Conservation (phyloP, 768 basidiomycete species). For the Filobasidium wieringae region DNA sequence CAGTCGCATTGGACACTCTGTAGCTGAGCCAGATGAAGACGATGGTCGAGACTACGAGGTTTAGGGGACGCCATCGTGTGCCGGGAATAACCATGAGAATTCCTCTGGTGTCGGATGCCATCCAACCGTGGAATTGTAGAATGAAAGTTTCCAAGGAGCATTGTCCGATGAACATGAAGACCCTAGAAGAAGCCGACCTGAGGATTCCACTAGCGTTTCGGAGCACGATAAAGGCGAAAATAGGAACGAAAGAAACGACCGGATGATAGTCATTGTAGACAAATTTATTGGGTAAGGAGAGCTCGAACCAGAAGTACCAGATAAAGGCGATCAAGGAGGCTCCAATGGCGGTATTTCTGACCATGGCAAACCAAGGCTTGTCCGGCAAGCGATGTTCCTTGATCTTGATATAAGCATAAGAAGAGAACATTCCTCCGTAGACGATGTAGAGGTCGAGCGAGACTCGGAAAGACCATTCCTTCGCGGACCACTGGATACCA, state of each 20-base stretch:
- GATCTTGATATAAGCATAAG: conserved; percentile 60
- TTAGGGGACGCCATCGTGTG: conserved; percentile 58
- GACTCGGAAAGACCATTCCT: conserved; percentile 80
- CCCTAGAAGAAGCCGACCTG: conserved; percentile 55
- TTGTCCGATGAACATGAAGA: conserved; percentile 70
- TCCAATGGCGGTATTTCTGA: conserved; percentile 46
- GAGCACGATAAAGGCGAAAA: conserved; percentile 60
- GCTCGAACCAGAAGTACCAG: conserved; percentile 77
- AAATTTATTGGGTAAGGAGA: conserved; percentile 64
- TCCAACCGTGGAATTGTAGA: conserved; percentile 74
- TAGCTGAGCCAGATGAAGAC: conserved; percentile 73
- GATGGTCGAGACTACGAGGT: conserved; percentile 60
- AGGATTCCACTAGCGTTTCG: conserved; percentile 64
- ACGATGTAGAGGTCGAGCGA: conserved; percentile 81
- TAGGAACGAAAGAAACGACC: conserved; percentile 65
- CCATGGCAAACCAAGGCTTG: conserved; percentile 53
- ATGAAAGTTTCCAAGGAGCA: conserved; percentile 88
- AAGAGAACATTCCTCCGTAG: conserved; percentile 70
- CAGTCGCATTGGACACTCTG: conserved; percentile 62
- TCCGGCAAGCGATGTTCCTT: conserved; percentile 63
- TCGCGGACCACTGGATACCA: conserved; percentile 68
- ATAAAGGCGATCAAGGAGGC: conserved; percentile 48
- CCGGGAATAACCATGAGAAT: conserved; percentile 69
- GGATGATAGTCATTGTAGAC: conserved; percentile 79
- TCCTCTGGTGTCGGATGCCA: conserved; percentile 71